phyloP scores from a whole-genome alignment of 2,329 filamentous ascomycete genomes.

The Aspergillus versicolor region DNA sequence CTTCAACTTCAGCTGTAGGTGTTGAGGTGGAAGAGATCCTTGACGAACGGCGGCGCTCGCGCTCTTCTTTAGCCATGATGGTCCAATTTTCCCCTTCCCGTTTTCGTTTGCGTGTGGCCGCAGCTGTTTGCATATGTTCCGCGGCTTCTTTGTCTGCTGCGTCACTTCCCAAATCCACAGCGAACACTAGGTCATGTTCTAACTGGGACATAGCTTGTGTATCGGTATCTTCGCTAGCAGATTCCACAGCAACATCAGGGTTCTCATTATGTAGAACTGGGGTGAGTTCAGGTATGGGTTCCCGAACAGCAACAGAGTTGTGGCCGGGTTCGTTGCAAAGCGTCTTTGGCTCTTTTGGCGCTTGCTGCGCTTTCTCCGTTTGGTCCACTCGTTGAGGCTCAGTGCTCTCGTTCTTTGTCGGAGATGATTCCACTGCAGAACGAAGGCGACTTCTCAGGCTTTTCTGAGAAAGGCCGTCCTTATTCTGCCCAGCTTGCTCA shows the following conservation, averaged over 20 bases:
- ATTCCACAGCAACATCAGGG: constrained; percentile 29
- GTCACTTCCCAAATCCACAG: constrained; percentile 30
- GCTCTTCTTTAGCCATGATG: constrained; percentile 20
- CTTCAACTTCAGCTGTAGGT: constrained; percentile 3
- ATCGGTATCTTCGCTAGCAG: constrained; percentile 43
- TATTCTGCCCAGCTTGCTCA: neutral
- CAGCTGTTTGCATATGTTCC: constrained; percentile 11
- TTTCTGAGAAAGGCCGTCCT: neutral
- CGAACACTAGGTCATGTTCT: constrained; percentile 43
- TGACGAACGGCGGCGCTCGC: constrained; percentile 32
- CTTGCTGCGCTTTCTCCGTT: neutral
- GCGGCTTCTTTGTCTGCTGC: constrained; percentile 5
- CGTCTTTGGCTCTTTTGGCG: constrained; percentile 5
- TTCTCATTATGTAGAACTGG: neutral
- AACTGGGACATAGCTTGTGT: constrained; percentile 47
- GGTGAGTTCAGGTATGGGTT: neutral
- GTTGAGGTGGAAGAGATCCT: constrained; percentile 23
- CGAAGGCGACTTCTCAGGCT: constrained; percentile 20
- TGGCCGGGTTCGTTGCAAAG: neutral
- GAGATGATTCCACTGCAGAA: constrained; percentile 23
- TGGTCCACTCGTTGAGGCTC: neutral
- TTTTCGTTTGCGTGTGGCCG: constrained; percentile 35
- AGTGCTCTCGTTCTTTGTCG: constrained; percentile 5
- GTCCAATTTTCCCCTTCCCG: constrained; percentile 26
- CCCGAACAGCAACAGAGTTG: neutral